Conservation (phyloP, 2,329 filamentous ascomycete species). For the Calonectria hongkongensis region DNA sequence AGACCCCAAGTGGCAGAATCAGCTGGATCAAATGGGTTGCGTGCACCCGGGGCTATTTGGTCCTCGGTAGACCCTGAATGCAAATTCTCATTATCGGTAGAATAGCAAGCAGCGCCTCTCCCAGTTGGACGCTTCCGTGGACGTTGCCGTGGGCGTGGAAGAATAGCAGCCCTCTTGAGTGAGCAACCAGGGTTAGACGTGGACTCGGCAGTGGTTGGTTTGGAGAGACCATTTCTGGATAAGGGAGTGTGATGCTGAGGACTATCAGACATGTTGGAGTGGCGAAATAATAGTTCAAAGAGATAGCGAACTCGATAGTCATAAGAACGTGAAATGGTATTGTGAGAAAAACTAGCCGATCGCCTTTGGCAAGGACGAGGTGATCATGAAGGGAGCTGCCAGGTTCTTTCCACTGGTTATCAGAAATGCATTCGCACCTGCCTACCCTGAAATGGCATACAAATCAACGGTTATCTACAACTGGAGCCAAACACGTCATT, state of each 20-base stretch:
- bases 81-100: conserved; percentile 37
- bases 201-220: conserved; percentile 27
- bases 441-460: not conserved
- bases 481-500: too few relatives aligned
- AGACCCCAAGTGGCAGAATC: conserved; percentile 40
- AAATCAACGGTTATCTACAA: not conserved
- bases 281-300: conserved; percentile 5
- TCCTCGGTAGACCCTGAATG: conserved; percentile 34
- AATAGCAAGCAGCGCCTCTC: not conserved
- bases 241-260: conserved; percentile 44
- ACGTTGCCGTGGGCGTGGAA: conserved; percentile 28
- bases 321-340: conserved; percentile 3
- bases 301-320: conserved; percentile 19
- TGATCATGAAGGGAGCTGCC: not conserved
- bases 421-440: not conserved
- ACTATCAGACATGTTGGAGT: conserved; percentile 46
- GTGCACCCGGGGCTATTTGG: conserved; percentile 19
- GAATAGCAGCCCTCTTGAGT: conserved; percentile 31
- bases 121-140: conserved; percentile 16
- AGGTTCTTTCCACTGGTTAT: not conserved
- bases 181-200: conserved; percentile 21
- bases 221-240: conserved; percentile 11
- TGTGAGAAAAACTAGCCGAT: not conserved
- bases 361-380: not conserved
- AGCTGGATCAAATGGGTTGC: conserved; percentile 24